Conservation (phyloP, 805 yeast genomes). For the Kodamaea laetipori region DNA sequence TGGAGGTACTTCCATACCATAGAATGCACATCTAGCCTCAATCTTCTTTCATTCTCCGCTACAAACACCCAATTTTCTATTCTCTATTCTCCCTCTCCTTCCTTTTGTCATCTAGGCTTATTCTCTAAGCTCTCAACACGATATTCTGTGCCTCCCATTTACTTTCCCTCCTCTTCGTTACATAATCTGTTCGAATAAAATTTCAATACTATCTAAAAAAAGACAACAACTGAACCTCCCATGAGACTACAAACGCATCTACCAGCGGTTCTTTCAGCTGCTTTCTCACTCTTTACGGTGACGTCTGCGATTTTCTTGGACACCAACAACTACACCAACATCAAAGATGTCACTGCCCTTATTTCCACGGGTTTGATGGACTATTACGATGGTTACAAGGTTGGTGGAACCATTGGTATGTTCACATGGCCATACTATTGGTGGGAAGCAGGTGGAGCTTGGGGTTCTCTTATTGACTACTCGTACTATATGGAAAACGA, state of each 20-base stretch:
- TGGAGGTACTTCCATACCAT: no score
- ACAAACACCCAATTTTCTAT: no score
- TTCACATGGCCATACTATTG: constrained; percentile 90
- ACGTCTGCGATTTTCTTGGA: constrained; percentile 33
- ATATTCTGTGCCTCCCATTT: no score
- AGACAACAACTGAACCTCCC: constrained; percentile 4
- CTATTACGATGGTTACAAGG: constrained; percentile 68
- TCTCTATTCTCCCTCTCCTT: no score
- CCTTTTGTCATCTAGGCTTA: no score
- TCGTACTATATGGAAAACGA: constrained; percentile 69
- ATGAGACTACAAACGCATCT: constrained; percentile 4
- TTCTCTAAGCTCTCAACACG: no score
- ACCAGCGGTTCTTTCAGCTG: constrained; percentile 4
- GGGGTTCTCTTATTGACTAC: constrained; percentile 84
- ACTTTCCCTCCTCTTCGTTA: background rate
- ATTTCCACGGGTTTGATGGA: constrained; percentile 75
- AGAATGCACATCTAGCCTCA: no score
- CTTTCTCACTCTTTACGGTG: constrained; percentile 14
- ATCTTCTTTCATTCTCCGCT: no score
- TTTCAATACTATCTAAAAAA: constrained; percentile 10
- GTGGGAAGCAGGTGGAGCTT: constrained; percentile 99
- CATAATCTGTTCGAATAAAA: constrained; percentile 2
- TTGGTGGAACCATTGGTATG: constrained; percentile 85
- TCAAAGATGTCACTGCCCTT: constrained; percentile 57
- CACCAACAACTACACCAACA: constrained; percentile 43